phyloP scores from a whole-genome alignment of 176 grass and related monocot species.

The Carex kokanica region DNA sequence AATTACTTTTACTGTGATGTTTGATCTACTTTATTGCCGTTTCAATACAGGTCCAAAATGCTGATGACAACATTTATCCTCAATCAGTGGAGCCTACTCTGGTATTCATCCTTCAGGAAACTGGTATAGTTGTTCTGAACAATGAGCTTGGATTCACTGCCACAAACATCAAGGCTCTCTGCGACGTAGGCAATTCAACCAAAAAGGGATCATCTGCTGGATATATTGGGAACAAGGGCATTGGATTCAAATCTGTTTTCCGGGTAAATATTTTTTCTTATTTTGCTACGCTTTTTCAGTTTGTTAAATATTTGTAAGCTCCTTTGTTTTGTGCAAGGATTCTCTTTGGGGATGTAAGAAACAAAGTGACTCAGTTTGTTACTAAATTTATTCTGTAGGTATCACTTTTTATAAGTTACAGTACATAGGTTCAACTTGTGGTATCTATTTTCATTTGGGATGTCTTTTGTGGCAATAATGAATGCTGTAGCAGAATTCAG shows the following conservation, averaged over 20 bases:
- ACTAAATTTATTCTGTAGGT: not conserved
- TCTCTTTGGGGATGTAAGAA: not conserved
- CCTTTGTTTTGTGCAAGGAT: not conserved
- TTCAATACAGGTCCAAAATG: conserved; percentile 81
- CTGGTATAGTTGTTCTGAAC: conserved; percentile 82
- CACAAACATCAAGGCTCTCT: conserved; percentile 93
- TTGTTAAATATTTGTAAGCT: not conserved
- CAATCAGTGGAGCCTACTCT: conserved; percentile 78
- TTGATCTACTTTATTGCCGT: conserved; percentile 27
- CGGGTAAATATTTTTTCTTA: conserved; percentile 53
- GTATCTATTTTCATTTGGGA: not conserved
- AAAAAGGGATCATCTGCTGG: conserved; percentile 83
- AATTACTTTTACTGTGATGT: not conserved
- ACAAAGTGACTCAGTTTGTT: not conserved
- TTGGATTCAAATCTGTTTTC: conserved; percentile 99
- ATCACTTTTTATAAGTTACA: not conserved
- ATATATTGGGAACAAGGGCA: conserved; percentile 98
- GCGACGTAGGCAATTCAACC: conserved; percentile 93
- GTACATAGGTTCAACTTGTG: not conserved
- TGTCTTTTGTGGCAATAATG: not conserved
- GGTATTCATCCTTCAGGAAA: conserved; percentile 82
- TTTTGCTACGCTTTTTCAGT: conserved; percentile 11
- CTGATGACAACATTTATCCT: conserved; percentile 86
- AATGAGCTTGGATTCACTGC: conserved; percentile 84
- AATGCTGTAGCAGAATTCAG: not conserved